Base-by-base conservation (phyloP, 148 eudicot genomes). In the Arctostaphylos glauca region DNA sequence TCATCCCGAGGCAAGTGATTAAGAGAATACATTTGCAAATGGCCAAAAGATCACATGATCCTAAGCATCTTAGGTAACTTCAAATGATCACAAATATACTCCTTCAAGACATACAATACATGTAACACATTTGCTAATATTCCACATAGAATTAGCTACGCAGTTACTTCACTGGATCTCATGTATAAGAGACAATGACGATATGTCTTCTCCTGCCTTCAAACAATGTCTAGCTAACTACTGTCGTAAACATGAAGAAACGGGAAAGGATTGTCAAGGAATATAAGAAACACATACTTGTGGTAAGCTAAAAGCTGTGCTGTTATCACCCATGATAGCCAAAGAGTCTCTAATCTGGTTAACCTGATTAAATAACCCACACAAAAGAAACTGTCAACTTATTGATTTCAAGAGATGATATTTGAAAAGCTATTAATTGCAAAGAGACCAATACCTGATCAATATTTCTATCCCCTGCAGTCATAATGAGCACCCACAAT, bases 281-380 rank as follows among this genome's bases (percentile, higher is more conserved):
- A 55, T 56, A 38, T 16, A 50, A 50, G 21, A 13, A 83, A 86
- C 48, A 62, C 91, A 67, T 83, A 96, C 99, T 82, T 96, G 99
- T 3, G 99, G 99, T 84, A 96, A 89, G 89, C 99, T 94, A 85
- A 96, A 96, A 82, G 99, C 98, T 10, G 98, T 94, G 88, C 95
- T 94, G 87, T 93, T 93, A 84, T 91, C 93, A 76, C 99, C 99
- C 99, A 96, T 96, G 31, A 93, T 82, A 84, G 97, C 97, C 83
- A 96, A 89, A 77, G 98, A 96, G 58, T 96, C 93, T 55, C 99
- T 94, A 81, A 96, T 96, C 91, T 90, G 98, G 87, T 96, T 96
- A 58, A 96, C 92, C 99, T 96, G 92, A 80, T 79, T 41, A 85
- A 1, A 68, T 60, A 59, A 74, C 15, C 25, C 62, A 48, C 38